A percentile compares a stretch with the other conserved stretches of the same genome.
phyloP scores from a whole-genome alignment of 139 green algal species.

The Chlamydomonas eustigma region DNA sequence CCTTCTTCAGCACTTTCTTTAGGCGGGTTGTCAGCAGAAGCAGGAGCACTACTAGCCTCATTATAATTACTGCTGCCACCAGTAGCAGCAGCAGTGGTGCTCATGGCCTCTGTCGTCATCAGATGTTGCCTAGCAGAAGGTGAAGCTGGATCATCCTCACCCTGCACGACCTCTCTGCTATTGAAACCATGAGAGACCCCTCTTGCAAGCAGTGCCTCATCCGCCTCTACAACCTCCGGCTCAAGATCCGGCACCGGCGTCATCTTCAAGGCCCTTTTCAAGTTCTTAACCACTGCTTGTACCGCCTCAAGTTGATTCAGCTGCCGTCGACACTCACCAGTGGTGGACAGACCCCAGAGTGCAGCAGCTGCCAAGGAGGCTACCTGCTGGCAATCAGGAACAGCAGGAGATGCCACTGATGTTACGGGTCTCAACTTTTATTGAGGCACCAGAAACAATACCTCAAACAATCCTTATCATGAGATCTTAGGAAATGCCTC shows the following conservation, averaged over 20 bases:
- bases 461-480: too few relatives aligned
- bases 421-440: too few relatives aligned
- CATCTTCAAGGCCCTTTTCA: slow-evolving; percentile 39
- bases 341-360: slow-evolving; percentile 45
- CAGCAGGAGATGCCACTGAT: too few relatives aligned
- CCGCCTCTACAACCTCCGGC: neutral
- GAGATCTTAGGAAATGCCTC: too few relatives aligned
- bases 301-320: slow-evolving; percentile 41
- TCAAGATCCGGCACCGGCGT: neutral
- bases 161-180: too few relatives aligned
- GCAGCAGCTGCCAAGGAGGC: slow-evolving; percentile 40
- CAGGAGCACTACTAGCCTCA: neutral
- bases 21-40: too few relatives aligned
- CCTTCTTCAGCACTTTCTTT: neutral
- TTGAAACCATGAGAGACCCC: too few relatives aligned
- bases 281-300: slow-evolving; percentile 16
- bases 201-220: neutral
- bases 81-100: too few relatives aligned
- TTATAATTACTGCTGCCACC: neutral
- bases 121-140: neutral
- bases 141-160: too few relatives aligned
- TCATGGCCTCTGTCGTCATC: neutral
- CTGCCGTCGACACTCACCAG: slow-evolving; percentile 13
- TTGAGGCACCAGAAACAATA: too few relatives aligned
- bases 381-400: too few relatives aligned